Evolutionary conservation across 805 yeast species (phyloP), one percentile per base, ranked within the genome.

Genomic region (Trichomonascus vanleenenianus): DNA sequence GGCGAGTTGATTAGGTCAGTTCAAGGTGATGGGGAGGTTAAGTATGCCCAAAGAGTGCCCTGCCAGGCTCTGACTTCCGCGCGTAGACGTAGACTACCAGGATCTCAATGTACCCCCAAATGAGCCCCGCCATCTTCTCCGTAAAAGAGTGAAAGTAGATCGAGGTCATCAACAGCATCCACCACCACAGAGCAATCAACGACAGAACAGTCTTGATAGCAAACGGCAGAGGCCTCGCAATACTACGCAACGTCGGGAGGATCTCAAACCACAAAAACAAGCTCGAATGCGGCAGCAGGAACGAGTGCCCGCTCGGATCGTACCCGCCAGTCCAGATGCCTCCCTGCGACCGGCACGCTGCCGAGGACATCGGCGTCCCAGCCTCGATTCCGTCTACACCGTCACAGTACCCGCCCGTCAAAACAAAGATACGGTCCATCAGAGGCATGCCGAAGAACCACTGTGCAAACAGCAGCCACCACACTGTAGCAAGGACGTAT

Each of bases 281-380:
- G 27, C 82, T 74, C 7, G 85, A 72, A 48, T 82, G 83, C 3
- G 82, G 73, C 39, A 91, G 66, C 36, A 93, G 61, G 56, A 89
- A 93, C 1, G 86, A 82, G 60, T 93, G 98, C 0, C 98, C 98
- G 50, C 91, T 82, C 3, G 97, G 96, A 66, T 93, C 98, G 59
- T 87, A 96, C 0, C 98, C 98, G 0, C 96, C 87, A 6, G 53
- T 50, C 93, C 91, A 84, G 12, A 56, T 47, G 0, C 97, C 83
- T 42, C 80, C 87, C 57, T 75, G 25, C 49, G 59, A 43, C 60
- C 93, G 63, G 60, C 93, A 75, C 1, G 60, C 53, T 1, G 68
- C 60, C 0, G 78, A 66, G 14, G 55, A 43, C 9, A 49, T 30
- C n/a, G 27, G 34, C 25, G 41, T 15, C 30, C 38, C 20, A 30